Conservation (phyloP, 176 grass and related monocot genomes). For the Carex scoparia region DNA sequence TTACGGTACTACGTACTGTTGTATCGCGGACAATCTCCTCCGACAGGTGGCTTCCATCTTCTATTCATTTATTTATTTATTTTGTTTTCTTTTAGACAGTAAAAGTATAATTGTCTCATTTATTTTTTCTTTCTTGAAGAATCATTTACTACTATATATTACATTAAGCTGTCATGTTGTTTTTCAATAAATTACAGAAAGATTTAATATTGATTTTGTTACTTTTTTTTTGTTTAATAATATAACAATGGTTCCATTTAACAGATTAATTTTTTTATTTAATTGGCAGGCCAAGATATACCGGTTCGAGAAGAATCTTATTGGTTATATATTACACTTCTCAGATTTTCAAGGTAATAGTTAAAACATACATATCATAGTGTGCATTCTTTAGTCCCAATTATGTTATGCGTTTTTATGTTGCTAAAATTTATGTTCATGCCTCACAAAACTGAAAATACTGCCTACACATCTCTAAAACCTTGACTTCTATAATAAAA, state of each 20-base stretch:
- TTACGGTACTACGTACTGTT: constrained; percentile 71
- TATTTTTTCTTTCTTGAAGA: not conserved
- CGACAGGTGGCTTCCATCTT: constrained; percentile 57
- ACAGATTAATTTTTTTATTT: not conserved
- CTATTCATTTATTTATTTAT: not conserved
- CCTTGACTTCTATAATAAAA: not conserved
- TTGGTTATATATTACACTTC: constrained; percentile 90
- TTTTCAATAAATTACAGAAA: not conserved
- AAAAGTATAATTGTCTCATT: not conserved
- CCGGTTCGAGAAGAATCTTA: constrained; percentile 75
- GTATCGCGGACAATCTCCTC: constrained; percentile 80
- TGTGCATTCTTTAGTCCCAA: not conserved
- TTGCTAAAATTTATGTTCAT: not conserved
- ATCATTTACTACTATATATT: not conserved
- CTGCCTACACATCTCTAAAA: not conserved
- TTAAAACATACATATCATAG: not conserved
- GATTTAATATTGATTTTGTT: not conserved
- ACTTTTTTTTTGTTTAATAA: not conserved
- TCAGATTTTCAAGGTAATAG: constrained; percentile 77
- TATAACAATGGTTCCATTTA: not conserved
- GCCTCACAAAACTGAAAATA: not conserved
- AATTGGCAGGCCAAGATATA: constrained; percentile 86
- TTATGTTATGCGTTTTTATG: not conserved
- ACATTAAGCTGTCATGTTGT: not conserved
- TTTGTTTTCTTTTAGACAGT: not conserved